Evolutionary conservation across 495 filamentous ascomycete genomes (phyloP).

Genomic region (Chlorociboria aeruginascens): DNA sequence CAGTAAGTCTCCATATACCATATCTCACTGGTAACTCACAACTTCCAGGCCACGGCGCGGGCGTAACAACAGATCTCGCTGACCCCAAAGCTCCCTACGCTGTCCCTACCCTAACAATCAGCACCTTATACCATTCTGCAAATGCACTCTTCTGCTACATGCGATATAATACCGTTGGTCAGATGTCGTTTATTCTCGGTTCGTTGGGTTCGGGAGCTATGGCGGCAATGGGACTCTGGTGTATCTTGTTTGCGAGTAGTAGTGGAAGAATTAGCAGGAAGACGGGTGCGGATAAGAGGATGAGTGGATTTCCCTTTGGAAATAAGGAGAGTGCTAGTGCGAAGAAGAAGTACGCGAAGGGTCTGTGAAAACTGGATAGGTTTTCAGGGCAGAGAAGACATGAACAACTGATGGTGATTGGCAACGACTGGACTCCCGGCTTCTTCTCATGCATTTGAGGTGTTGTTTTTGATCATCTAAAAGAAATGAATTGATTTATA

Average conservation of each 20-base stretch:
- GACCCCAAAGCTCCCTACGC: constrained; percentile 56
- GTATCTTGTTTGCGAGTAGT: constrained; percentile 58
- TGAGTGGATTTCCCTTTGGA: constrained; percentile 70
- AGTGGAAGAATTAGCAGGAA: constrained; percentile 50
- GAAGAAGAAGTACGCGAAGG: constrained; percentile 33
- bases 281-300: constrained; percentile 71
- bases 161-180: constrained; percentile 40
- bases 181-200: constrained; percentile 43
- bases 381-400: not conserved
- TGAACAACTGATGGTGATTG: not conserved
- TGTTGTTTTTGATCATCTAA: no score
- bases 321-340: constrained; percentile 46
- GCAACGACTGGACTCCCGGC: no score
- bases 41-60: constrained; percentile 6
- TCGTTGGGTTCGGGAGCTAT: constrained; percentile 38
- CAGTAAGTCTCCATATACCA: not conserved
- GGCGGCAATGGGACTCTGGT: constrained; percentile 57
- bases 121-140: constrained; percentile 49
- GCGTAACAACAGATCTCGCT: constrained; percentile 29
- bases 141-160: constrained; percentile 59
- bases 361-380: not conserved
- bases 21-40: not conserved
- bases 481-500: no score
- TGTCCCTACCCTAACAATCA: constrained; percentile 52
- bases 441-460: no score